Evolutionary conservation across 2,329 filamentous ascomycete genomes (phyloP).

Genomic region (Phialocephala sp.): DNA sequence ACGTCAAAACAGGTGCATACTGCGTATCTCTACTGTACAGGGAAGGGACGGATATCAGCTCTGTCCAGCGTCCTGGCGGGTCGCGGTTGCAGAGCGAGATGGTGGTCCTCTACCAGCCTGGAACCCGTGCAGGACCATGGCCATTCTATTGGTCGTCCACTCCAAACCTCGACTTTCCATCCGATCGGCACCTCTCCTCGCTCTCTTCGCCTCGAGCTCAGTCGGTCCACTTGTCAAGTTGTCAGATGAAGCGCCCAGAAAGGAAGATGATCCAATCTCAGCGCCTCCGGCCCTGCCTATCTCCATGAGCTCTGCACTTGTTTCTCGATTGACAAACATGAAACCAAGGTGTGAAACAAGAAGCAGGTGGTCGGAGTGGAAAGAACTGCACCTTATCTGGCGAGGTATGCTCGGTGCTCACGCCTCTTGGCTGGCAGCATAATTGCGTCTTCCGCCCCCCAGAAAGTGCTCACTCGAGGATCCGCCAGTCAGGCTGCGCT

Average conservation of each 20-base stretch:
- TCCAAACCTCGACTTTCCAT: neutral
- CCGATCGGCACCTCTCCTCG: neutral
- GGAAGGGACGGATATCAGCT: too few species aligned
- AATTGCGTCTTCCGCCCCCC: conserved; percentile 4
- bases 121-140: neutral
- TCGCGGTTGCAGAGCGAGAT: too few species aligned
- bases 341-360: neutral
- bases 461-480: neutral
- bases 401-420: neutral
- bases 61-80: too few species aligned
- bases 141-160: neutral
- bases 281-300: neutral
- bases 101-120: neutral
- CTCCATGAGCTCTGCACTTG: neutral
- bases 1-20: too few species aligned
- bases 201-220: too few species aligned
- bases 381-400: neutral
- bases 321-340: conserved; percentile 5
- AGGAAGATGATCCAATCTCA: neutral
- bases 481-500: neutral
- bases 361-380: neutral
- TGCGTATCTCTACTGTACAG: too few species aligned
- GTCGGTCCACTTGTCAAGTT: neutral
- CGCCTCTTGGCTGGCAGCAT: neutral
- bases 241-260: conserved; percentile 4